Evolutionary conservation across 495 filamentous ascomycete genomes (phyloP), one percentile per base, ranked within the genome.

Genomic region (Neurospora sp.): DNA sequence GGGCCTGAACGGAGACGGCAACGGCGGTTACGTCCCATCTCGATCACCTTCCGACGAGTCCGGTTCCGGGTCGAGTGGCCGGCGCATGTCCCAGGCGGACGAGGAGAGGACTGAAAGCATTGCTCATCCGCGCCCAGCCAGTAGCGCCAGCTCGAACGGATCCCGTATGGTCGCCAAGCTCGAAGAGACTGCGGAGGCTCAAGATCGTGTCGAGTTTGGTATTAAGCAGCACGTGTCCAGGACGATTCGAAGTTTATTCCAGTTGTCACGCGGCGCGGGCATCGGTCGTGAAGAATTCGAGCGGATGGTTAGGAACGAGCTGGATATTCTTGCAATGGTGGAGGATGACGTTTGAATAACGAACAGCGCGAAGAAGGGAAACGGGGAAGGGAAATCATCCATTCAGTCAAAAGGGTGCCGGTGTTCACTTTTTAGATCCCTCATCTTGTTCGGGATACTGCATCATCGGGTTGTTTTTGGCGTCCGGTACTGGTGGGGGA

Each of bases 141-240:
- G 86, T 16, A 89, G 88, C 70, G 88, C 87, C 14, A 82, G 82
- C 61, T 88, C 87, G 42, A 82, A 81, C 72, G 84, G 82, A 42
- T 89, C 87, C 0, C 81, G 87, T 61, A 84, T 84, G 1, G 89
- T 94, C 17, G 89, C 89, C 7, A 90, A 84, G 73, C 79, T 94
- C 48, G 93, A 91, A 76, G 85, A 87, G 39, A 85, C 84, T 31
- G 91, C 90, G 3, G 87, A 87, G 69, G 88, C 81, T 68, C 88
- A 89, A 72, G 89, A 89, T 22, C 87, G 89, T 69, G 90, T 86
- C 70, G 94, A 97, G 78, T 84, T 92, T 16, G 94, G 90, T 4
- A 89, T 98, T 27, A 93, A 93, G 80, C 93, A 97, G 80, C 96
- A 98, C 81, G 90, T 99, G 37, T 88, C 91, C 59, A 89, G 92